Evolutionary conservation across 148 eudicot genomes (phyloP), one percentile per base, ranked within the genome.

Genomic region (Camellia lanceoleosa): DNA sequence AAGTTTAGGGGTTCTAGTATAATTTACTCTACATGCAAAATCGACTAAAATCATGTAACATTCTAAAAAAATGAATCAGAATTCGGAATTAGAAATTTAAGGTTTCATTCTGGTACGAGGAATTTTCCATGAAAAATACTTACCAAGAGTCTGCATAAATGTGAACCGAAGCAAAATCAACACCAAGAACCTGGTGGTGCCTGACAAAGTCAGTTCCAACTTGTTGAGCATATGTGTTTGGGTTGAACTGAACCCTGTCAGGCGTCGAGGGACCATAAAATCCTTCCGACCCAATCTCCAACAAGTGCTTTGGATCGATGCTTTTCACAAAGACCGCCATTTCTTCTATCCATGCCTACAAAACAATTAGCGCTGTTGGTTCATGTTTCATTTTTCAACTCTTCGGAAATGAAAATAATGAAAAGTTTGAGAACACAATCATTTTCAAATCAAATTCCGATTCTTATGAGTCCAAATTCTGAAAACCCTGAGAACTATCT

Each of bases 81-180:
- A 18, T 19, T 15, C 16, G 2, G n/a, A 12, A 67, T 3, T 46
- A 46, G 38, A 19, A 76, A 20, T 9, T 7, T 44, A n/a, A n/a
- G 41, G 14, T 12, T 62, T 59, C 6, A 18, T 59, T 63, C 68
- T 44, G 2, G 47, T 41, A 64, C 3, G 46, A 16, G 19, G 49
- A 49, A 49, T 30, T 47, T 52, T 30, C 44, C 47, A 64, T 23
- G 71, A 49, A 67, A 41, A 67, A 68, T 41, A 43, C 43, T 74
- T 59, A 74, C 77, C 77, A 94, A 80, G 94, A 78, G 84, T 94
- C 96, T 19, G 96, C 88, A 77, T 94, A 94, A 16, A 86, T 90
- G 71, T 92, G 98, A 86, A 84, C 96, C 0, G 98, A 90, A 81
- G 96, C 98, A 86, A 94, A 94, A 89, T 94, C 98, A 83, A 94